Conservation (phyloP, 1,139 yeast genomes). For the Debaryomyces singareniensis region DNA sequence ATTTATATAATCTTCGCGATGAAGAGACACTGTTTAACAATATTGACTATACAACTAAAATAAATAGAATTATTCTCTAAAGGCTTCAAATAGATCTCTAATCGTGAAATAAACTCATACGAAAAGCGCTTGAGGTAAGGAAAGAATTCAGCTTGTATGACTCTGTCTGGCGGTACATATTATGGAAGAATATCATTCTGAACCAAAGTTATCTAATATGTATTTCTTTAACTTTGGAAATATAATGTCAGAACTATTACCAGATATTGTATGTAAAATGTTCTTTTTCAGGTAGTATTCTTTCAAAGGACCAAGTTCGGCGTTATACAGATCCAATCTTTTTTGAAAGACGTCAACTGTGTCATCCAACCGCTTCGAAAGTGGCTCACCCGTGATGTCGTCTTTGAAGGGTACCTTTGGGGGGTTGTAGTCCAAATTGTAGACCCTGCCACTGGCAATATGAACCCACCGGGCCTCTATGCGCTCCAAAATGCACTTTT, state of each 20-base stretch:
- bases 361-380: slow-evolving; percentile 77
- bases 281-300: slow-evolving; percentile 52
- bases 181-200: not conserved
- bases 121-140: too few relatives aligned
- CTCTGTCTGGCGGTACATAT: too few relatives aligned
- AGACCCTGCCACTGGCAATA: slow-evolving; percentile 75
- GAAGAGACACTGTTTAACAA: too few relatives aligned
- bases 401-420: slow-evolving; percentile 78
- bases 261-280: slow-evolving; percentile 52
- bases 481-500: slow-evolving; percentile 67
- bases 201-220: slow-evolving; percentile 24
- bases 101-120: too few relatives aligned
- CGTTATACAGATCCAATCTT: slow-evolving; percentile 58
- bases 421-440: slow-evolving; percentile 81
- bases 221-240: slow-evolving; percentile 59
- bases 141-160: too few relatives aligned
- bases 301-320: slow-evolving; percentile 56
- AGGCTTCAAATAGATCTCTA: too few relatives aligned
- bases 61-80: too few relatives aligned
- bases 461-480: slow-evolving; percentile 87
- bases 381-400: slow-evolving; percentile 83
- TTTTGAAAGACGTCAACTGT: slow-evolving; percentile 60
- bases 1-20: too few relatives aligned
- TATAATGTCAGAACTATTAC: slow-evolving; percentile 78
- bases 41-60: too few relatives aligned